These are phyloP conservation scores for Apiospora sp. DNA, from an alignment of 2,329 filamentous ascomycete species.

Conservation along the genomic window DNA sequence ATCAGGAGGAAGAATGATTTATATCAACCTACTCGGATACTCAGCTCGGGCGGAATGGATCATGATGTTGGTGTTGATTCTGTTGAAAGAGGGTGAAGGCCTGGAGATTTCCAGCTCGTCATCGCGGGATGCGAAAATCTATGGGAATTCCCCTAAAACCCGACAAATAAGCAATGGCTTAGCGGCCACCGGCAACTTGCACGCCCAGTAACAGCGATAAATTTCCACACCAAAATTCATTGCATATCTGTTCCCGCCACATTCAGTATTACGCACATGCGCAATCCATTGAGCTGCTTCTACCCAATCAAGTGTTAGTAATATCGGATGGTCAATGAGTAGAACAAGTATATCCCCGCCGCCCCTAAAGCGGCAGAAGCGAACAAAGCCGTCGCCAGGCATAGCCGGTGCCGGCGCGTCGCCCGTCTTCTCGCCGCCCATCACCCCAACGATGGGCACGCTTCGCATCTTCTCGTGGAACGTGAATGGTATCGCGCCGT, in stretches of 20 bases:
- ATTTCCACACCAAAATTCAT: background rate
- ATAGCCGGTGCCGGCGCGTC: background rate
- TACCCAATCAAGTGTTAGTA: too few species aligned
- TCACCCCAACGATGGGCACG: background rate
- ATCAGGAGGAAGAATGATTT: too few species aligned
- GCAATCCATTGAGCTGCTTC: too few species aligned
- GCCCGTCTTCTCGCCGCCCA: background rate
- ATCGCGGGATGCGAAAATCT: too few species aligned
- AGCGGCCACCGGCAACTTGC: background rate
- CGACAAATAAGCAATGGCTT: background rate
- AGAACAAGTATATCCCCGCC: slow-evolving; percentile 15
- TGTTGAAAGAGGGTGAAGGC: too few species aligned
- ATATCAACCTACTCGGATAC: too few species aligned
- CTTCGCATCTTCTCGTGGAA: slow-evolving; percentile 31
- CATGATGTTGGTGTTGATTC: too few species aligned
- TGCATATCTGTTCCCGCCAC: background rate
- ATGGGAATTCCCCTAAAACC: too few species aligned
- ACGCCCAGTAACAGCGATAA: too few species aligned
- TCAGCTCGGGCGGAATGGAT: too few species aligned
- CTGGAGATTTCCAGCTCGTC: too few species aligned
- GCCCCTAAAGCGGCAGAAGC: background rate
- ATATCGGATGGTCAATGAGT: background rate
- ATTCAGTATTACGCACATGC: too few species aligned
- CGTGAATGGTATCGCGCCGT: slow-evolving; percentile 29
- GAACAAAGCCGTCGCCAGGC: background rate